A percentile compares a stretch with the other conserved stretches of the same genome.
Conservation (phyloP, 345 rosid genomes). For the Balakata baccata region DNA sequence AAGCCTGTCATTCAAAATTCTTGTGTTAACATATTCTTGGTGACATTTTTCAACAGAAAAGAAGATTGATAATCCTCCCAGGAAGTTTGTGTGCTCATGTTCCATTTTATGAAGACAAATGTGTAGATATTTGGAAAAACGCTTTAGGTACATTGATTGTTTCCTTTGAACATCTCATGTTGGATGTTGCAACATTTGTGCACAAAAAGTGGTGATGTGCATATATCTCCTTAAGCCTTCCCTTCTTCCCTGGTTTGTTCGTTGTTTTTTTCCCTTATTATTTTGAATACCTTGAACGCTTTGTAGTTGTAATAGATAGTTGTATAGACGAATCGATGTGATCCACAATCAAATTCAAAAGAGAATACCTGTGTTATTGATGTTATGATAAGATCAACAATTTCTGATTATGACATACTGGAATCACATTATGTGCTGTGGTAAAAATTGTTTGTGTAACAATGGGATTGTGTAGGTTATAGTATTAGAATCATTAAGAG, state of each 20-base stretch:
- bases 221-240: slow-evolving; percentile 11
- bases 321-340: slow-evolving; percentile 37
- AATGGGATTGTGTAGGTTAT: background rate
- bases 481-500: background rate
- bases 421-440: background rate
- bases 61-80: slow-evolving; percentile 71
- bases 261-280: background rate
- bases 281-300: slow-evolving; percentile 20
- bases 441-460: background rate
- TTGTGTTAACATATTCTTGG: slow-evolving; percentile 7
- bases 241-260: slow-evolving; percentile 7
- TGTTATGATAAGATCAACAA: background rate
- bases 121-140: slow-evolving; percentile 27
- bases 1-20: background rate
- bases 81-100: slow-evolving; percentile 76
- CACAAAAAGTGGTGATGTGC: slow-evolving; percentile 13
- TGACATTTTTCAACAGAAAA: slow-evolving; percentile 55
- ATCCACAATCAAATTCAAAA: slow-evolving; percentile 24
- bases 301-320: slow-evolving; percentile 22
- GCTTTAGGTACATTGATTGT: slow-evolving; percentile 44
- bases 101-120: slow-evolving; percentile 57
- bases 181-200: slow-evolving; percentile 25
- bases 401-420: slow-evolving; percentile 5
- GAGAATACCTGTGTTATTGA: slow-evolving; percentile 14
- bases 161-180: slow-evolving; percentile 20